These are phyloP conservation scores for Eucalyptus cladocalyx DNA, from an alignment of 345 rosid species.

Conservation along the genomic window DNA sequence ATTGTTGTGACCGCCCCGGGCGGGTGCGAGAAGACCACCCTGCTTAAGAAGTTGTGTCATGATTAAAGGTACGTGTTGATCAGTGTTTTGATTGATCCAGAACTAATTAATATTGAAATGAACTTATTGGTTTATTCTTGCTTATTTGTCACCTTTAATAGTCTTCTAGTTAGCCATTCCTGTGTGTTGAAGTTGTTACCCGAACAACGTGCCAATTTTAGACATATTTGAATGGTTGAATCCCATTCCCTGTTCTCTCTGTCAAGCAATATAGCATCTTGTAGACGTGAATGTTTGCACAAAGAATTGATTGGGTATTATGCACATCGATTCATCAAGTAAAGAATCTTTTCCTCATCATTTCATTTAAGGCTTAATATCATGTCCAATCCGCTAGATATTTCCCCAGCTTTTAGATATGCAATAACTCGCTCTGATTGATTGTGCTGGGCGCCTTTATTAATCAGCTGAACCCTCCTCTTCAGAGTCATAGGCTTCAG, in stretches of 20 bases:
- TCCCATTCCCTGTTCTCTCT: background rate
- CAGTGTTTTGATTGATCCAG: background rate
- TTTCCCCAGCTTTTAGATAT: background rate
- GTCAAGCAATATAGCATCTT: accelerated
- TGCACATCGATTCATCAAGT: background rate
- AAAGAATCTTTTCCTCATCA: background rate
- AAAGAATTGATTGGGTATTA: too few relatives aligned
- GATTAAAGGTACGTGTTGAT: background rate
- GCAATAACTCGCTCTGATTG: background rate
- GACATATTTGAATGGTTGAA: background rate
- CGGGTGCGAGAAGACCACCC: background rate
- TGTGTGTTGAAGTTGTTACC: accelerated
- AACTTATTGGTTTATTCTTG: background rate
- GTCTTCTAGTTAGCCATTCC: background rate
- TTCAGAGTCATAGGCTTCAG: background rate
- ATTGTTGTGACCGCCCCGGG: background rate
- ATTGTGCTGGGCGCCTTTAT: background rate
- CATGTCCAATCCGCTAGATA: background rate
- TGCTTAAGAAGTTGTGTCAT: background rate
- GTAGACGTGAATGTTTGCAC: background rate
- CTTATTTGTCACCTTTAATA: background rate
- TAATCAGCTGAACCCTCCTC: background rate
- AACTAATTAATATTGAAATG: accelerated
- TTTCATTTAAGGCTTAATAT: background rate
- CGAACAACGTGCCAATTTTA: accelerated